Evolutionary conservation across 2,329 filamentous ascomycete species (phyloP), one percentile per base, ranked within the genome.

Genomic region (Fusarium cyanostomum): DNA sequence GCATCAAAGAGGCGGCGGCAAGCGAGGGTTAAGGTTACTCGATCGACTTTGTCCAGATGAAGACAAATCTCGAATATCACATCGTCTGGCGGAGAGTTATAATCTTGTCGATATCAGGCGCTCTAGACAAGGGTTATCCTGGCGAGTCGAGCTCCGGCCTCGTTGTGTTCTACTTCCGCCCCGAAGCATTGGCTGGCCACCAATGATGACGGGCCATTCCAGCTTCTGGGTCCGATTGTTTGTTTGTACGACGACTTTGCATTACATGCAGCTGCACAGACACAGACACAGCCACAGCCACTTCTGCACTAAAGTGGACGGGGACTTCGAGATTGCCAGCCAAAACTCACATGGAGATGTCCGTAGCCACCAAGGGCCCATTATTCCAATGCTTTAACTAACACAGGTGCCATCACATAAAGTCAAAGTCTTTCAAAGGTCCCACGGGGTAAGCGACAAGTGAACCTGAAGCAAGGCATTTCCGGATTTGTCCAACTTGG

Each of bases 291-390:
- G 21, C 4, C 21, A 21, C 21, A 21, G 21, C 39, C 39, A 43
- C 39, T n/a, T 15, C 39, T 30, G 39, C n/a, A 30, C 27, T n/a
- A n/a, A n/a, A n/a, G 5, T 13, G 10, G 26, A 37, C 37, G 27
- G 43, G 42, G n/a, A n/a, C n/a, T n/a, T 43, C 31, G 53, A 37
- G 43, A 39, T 50, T 16, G 12, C 9, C 34, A 27, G 50, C 33
- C 12, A 15, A 13, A 28, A 28, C 24, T 41, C 38, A 7, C 38
- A 27, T 41, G 21, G 24, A 15, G 38, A 26, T 27, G 56, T 46
- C 39, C 31, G 44, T 52, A 35, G 43, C 51, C 42, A 58, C 39
- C 13, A 57, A 46, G 52, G 24, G 16, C 10, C 39, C 39, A 9
- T 30, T 30, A 8, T 27, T 34, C 31, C 13, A 34, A 34, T 4